Evolutionary conservation across 2,329 filamentous ascomycete genomes (phyloP), one percentile per base, ranked within the genome.

Genomic region (Pseudogymnoascus sp.): DNA sequence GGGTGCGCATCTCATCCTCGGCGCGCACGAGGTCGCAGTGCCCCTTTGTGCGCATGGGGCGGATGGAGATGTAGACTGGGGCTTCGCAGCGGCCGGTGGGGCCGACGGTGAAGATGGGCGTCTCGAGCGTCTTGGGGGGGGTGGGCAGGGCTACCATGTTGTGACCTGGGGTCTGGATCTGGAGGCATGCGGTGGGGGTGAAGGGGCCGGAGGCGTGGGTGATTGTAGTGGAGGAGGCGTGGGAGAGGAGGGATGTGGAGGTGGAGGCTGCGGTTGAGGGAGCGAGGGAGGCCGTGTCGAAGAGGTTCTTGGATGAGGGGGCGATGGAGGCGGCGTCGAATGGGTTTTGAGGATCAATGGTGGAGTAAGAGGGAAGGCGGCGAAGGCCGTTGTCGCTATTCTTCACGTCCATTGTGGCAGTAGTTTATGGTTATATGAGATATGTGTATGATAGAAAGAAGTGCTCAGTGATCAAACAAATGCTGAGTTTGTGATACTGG

Each of bases 21-120:
- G 75, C 77, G 36, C 79, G 72, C 3, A 81, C 71, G 58, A 84
- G 78, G 65, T 77, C 76, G 64, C 81, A 77, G 35, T 74, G 77
- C 2, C 78, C 82, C 0, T 82, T 84, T 63, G 73, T 69, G 49
- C 76, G 75, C 7, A 72, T 72, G 9, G 75, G 75, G 3, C 84
- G 79, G 28, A 80, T 72, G 23, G 82, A 86, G 11, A 79, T 68
- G 71, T 84, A 87, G 28, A 75, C 77, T 1, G 78, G 66, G 2
- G 72, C 72, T 9, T 75, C 76, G 23, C 77, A 71, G 2, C 69
- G 68, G 9, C 49, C 49, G 1, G 49, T 55, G 2, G 75, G 69
- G 2, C 76, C 71, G 8, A 81, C 69, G 2, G 76, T 71, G 11
- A 81, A 79, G 63, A 81, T 65, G 35, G 75, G 73, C 65, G 82